Evolutionary conservation across 2,329 filamentous ascomycete species (phyloP).

Genomic region (Coniochaeta pulveracea): DNA sequence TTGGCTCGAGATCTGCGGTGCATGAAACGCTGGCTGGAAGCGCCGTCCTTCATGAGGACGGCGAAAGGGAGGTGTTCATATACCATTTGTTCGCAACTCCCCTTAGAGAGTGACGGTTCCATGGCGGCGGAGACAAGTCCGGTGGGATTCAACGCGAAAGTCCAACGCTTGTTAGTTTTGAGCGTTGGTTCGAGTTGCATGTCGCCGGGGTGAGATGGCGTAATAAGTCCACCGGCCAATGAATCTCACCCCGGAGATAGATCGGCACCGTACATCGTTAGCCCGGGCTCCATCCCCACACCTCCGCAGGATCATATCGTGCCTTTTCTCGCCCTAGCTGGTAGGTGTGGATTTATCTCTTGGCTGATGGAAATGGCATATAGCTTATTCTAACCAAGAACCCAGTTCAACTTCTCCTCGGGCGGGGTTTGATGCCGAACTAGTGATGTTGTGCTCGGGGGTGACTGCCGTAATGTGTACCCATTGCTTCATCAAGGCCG

Average conservation of each 20-base stretch:
- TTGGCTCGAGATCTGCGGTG: neutral
- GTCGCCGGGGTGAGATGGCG: constrained; percentile 1
- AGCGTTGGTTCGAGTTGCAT: neutral
- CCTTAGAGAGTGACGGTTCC: too few relatives aligned
- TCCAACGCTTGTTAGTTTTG: neutral
- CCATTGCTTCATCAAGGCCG: too few relatives aligned
- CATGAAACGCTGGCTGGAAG: neutral
- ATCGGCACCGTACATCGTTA: constrained; percentile 4
- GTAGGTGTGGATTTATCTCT: too few relatives aligned
- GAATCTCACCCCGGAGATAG: neutral
- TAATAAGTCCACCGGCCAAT: constrained; percentile 1
- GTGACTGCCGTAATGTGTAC: too few relatives aligned
- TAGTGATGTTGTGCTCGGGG: too few relatives aligned
- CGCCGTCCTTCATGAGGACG: neutral
- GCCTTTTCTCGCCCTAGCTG: too few relatives aligned
- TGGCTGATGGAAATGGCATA: too few relatives aligned
- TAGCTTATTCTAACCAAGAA: too few relatives aligned
- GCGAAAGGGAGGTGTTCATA: neutral
- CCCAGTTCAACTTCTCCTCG: too few relatives aligned
- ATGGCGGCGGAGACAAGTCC: neutral
- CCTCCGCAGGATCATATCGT: too few relatives aligned
- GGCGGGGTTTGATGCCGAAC: too few relatives aligned
- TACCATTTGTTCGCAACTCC: neutral
- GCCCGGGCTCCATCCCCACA: neutral
- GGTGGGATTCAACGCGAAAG: neutral